phyloP scores from a whole-genome alignment of 108 stramenopile genomes.

The Conticribra guillardii region DNA sequence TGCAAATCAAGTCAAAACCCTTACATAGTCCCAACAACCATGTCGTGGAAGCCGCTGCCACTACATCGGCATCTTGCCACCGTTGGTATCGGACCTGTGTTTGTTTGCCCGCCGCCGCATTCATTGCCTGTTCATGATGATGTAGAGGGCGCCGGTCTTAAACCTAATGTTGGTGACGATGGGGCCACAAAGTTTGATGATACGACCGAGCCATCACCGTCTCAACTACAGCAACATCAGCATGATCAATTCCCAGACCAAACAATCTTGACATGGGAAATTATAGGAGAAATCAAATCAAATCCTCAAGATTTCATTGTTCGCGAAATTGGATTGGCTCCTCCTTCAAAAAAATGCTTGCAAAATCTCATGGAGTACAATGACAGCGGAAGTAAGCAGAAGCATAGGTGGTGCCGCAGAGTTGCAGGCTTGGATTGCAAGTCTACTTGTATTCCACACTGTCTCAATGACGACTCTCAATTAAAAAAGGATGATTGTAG shows the following conservation, averaged over 20 bases:
- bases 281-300: constrained; percentile 68
- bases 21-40: no score
- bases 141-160: neutral
- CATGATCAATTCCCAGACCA: neutral
- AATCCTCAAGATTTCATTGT: constrained; percentile 82
- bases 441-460: neutral
- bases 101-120: constrained; percentile 54
- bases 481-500: neutral
- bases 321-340: constrained; percentile 66
- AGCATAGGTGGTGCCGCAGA: constrained; percentile 12
- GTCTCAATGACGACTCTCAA: neutral
- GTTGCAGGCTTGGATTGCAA: constrained; percentile 17
- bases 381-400: neutral
- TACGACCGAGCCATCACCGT: no score
- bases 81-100: constrained; percentile 77
- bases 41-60: constrained; percentile 11
- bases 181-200: no score
- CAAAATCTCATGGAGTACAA: neutral
- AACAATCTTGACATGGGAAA: constrained; percentile 60
- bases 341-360: constrained; percentile 1
- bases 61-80: constrained; percentile 57
- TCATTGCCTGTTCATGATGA: constrained; percentile 17
- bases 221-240: no score
- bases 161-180: no score
- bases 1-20: no score